Evolutionary conservation across 2,329 filamentous ascomycete species (phyloP).

Genomic region (Acarospora socialis): DNA sequence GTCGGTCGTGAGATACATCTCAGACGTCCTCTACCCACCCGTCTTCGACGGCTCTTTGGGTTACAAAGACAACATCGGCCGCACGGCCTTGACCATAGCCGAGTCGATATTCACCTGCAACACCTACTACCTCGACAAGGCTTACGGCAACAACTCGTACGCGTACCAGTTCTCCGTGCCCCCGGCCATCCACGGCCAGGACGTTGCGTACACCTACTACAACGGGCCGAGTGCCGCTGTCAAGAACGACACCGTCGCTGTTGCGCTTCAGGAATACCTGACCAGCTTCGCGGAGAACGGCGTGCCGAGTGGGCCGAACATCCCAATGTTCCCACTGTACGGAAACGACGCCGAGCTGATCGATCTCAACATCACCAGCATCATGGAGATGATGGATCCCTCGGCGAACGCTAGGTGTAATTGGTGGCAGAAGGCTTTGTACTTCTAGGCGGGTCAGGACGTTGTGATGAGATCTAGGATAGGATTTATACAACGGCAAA

Average conservation of each 20-base stretch:
- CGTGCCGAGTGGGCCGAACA: conserved; percentile 20
- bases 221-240: conserved; percentile 18
- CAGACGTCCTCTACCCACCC: conserved; percentile 36
- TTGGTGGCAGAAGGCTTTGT: conserved; percentile 40
- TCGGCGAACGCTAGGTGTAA: conserved; percentile 35
- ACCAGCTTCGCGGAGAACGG: conserved; percentile 25
- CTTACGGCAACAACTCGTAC: conserved; percentile 36
- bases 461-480: not conserved
- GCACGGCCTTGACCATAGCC: conserved; percentile 27
- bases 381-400: conserved; percentile 29
- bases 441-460: conserved; percentile 12
- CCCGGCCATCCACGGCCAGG: conserved; percentile 39
- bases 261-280: conserved; percentile 25
- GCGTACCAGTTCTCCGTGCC: conserved; percentile 39
- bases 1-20: conserved; percentile 28
- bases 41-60: conserved; percentile 32
- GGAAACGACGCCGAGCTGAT: conserved; percentile 30
- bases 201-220: conserved; percentile 40
- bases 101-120: conserved; percentile 35
- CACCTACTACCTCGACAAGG: conserved; percentile 36
- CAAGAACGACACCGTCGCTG: conserved; percentile 20
- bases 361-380: conserved; percentile 29
- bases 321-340: conserved; percentile 34
- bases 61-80: conserved; percentile 32
- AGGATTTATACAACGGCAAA: too few relatives aligned